Evolutionary conservation across 2,329 filamentous ascomycete species (phyloP).

Genomic region (Stemphylium beticola): DNA sequence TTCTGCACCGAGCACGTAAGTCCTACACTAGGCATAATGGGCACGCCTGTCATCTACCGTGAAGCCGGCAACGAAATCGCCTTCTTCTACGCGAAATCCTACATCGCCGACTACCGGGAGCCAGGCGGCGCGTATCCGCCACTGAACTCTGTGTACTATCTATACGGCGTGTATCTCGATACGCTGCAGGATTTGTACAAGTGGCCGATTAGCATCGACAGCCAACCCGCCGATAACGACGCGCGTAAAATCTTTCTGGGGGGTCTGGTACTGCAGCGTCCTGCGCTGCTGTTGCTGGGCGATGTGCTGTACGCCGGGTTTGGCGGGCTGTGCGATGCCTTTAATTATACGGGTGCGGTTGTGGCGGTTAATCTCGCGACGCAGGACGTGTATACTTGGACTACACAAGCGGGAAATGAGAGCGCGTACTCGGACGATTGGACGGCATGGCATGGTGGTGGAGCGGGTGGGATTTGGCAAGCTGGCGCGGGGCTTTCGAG

Average conservation of each 20-base stretch:
- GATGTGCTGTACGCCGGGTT: constrained; percentile 60
- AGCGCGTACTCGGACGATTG: constrained; percentile 24
- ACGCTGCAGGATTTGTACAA: constrained; percentile 49
- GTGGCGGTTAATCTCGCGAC: constrained; percentile 26
- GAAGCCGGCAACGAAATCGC: constrained; percentile 38
- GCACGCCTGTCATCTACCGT: constrained; percentile 25
- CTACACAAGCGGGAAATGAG: constrained; percentile 19
- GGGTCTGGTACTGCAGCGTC: constrained; percentile 60
- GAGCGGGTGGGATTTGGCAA: constrained; percentile 26
- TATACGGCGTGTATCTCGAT: constrained; percentile 51
- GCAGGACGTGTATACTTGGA: constrained; percentile 20
- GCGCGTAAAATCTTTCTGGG: constrained; percentile 58
- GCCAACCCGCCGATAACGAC: constrained; percentile 56
- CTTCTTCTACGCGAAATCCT: constrained; percentile 38
- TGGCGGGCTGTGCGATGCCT: constrained; percentile 63
- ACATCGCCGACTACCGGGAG: constrained; percentile 33
- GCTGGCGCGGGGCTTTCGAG: constrained; percentile 23
- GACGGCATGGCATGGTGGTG: constrained; percentile 25
- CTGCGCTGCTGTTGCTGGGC: constrained; percentile 55
- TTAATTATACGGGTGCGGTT: constrained; percentile 58
- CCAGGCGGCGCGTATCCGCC: constrained; percentile 37
- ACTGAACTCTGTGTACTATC: constrained; percentile 50
- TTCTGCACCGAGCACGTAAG: constrained; percentile 17
- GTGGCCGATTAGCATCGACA: constrained; percentile 59
- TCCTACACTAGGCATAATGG: constrained; percentile 29